These are phyloP conservation scores for Fraxinus platypoda DNA, from an alignment of 305 asterid genomes.

Conservation along the genomic window DNA sequence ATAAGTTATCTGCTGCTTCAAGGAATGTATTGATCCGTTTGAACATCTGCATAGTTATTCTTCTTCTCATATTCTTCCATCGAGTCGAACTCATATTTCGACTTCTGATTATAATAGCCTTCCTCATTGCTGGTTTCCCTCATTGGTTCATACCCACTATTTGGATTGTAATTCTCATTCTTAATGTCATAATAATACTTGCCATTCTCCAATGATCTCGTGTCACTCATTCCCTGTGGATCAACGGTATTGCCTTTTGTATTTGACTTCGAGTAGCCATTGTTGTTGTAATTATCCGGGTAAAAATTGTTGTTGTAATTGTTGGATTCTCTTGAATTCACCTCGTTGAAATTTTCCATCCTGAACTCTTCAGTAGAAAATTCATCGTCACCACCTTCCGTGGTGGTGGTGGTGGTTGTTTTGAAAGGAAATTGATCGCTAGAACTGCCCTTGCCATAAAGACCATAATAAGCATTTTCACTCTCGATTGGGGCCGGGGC, in stretches of 20 bases:
- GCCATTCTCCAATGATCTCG: constrained; percentile 35
- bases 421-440: neutral
- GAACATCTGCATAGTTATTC: constrained; percentile 39
- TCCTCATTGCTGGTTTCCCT: constrained; percentile 26
- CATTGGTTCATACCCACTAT: constrained; percentile 19
- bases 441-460: constrained; percentile 34
- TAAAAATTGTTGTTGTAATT: neutral
- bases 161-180: constrained; percentile 17
- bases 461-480: constrained; percentile 30
- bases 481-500: constrained; percentile 22
- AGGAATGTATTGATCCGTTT: constrained; percentile 39
- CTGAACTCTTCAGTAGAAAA: constrained; percentile 20
- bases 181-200: constrained; percentile 28
- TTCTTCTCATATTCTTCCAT: constrained; percentile 58
- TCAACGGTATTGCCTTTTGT: constrained; percentile 13
- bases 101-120: constrained; percentile 27
- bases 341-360: neutral
- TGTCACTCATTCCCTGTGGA: constrained; percentile 52
- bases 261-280: constrained; percentile 21
- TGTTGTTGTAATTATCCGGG: constrained; percentile 22
- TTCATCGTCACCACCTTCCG: constrained; percentile 24
- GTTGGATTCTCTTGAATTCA: constrained; percentile 13
- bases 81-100: constrained; percentile 55
- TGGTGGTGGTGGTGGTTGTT: neutral
- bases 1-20: constrained; percentile 20